A percentile compares a stretch with the other conserved stretches of the same genome.
phyloP scores from a whole-genome alignment of 1,284 basidiomycete species.

The Kwoniella shivajii region DNA sequence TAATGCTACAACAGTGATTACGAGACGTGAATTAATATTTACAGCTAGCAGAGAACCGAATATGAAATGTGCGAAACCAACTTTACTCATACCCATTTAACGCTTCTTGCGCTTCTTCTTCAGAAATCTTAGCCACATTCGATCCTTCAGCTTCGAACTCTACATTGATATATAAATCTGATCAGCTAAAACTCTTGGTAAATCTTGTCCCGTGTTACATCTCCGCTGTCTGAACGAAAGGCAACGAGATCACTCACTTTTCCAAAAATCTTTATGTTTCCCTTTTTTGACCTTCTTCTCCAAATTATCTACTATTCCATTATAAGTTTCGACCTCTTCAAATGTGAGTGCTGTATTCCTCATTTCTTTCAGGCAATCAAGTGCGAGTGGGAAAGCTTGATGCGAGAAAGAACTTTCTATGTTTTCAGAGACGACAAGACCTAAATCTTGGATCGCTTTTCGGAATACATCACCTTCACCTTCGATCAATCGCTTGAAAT shows the following conservation, averaged over 20 bases:
- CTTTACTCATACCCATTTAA: slow-evolving; percentile 27
- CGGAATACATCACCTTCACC: slow-evolving; percentile 71
- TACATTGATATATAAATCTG: slow-evolving; percentile 8
- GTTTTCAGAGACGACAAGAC: slow-evolving; percentile 69
- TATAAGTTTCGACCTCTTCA: slow-evolving; percentile 53
- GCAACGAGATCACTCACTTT: slow-evolving; percentile 26
- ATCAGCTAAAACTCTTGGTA: too few species aligned
- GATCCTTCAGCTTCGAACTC: slow-evolving; percentile 43
- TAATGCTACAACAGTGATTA: too few species aligned
- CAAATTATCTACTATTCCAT: slow-evolving; percentile 40
- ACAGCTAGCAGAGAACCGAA: too few species aligned
- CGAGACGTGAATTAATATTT: too few species aligned
- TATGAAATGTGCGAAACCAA: neutral
- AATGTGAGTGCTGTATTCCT: slow-evolving; percentile 64
- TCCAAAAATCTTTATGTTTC: slow-evolving; percentile 53
- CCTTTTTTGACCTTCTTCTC: slow-evolving; percentile 35
- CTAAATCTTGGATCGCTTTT: slow-evolving; percentile 73
- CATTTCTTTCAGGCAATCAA: slow-evolving; percentile 70
- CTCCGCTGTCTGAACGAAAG: neutral
- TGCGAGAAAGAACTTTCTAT: slow-evolving; percentile 68
- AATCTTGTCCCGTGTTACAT: too few species aligned
- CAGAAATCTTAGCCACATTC: slow-evolving; percentile 36
- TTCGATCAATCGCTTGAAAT: slow-evolving; percentile 70
- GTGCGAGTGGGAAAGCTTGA: slow-evolving; percentile 66
- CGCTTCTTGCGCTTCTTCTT: slow-evolving; percentile 48